Percentiles rank a stretch among this genome's conserved stretches.
Conservation (phyloP, 2,329 filamentous ascomycete species). For the Aspergillus fischeri region DNA sequence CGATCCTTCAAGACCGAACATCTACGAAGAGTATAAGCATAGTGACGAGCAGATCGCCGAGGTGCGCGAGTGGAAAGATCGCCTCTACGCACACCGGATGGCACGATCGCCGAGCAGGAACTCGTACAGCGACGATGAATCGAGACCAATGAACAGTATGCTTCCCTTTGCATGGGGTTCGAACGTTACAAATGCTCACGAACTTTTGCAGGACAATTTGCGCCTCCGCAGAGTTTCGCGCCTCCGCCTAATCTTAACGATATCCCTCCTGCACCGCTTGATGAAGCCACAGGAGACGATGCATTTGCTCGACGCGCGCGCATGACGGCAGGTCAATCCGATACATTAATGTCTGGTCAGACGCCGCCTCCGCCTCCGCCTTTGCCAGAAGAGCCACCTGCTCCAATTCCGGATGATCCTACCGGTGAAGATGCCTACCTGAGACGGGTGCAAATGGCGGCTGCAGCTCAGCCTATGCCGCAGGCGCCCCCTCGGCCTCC, state of each 20-base stretch:
- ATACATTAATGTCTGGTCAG: slow-evolving; percentile 13
- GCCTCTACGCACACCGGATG: slow-evolving; percentile 69
- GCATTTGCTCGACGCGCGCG: slow-evolving; percentile 62
- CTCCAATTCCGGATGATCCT: slow-evolving; percentile 27
- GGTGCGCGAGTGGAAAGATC: slow-evolving; percentile 77
- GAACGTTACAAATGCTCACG: background rate
- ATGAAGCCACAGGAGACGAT: slow-evolving; percentile 64
- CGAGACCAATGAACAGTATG: slow-evolving; percentile 45
- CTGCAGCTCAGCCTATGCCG: slow-evolving; percentile 16
- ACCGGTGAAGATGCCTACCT: slow-evolving; percentile 24
- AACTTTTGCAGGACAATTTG: slow-evolving; percentile 42
- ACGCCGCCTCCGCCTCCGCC: slow-evolving; percentile 29
- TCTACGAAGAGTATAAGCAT: slow-evolving; percentile 75
- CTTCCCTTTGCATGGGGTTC: background rate
- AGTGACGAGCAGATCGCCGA: slow-evolving; percentile 81
- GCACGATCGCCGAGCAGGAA: slow-evolving; percentile 42
- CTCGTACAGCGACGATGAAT: slow-evolving; percentile 49
- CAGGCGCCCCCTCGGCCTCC: slow-evolving; percentile 26
- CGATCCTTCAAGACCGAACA: slow-evolving; percentile 76
- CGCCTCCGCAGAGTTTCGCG: slow-evolving; percentile 50
- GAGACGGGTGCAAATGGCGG: slow-evolving; percentile 22
- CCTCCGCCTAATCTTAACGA: slow-evolving; percentile 46
- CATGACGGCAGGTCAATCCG: slow-evolving; percentile 42
- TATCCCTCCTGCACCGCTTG: slow-evolving; percentile 26
- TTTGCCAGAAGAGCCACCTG: slow-evolving; percentile 25